Evolutionary conservation across 106 monocot species (phyloP).

Genomic region (Hemerocallis citrina): DNA sequence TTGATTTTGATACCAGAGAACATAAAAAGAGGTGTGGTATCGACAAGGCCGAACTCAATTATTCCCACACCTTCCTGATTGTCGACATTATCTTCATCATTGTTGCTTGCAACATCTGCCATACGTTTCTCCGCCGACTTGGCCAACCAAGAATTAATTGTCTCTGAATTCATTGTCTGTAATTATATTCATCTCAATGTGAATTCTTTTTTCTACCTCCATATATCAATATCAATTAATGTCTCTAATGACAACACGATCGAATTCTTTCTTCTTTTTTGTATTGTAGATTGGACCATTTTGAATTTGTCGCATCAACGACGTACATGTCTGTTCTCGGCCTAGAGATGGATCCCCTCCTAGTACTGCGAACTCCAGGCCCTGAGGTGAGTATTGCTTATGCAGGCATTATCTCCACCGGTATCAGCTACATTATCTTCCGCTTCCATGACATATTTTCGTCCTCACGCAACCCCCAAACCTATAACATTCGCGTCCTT

Average conservation of each 20-base stretch:
- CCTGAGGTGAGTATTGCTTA: slow-evolving; percentile 36
- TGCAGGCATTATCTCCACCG: slow-evolving; percentile 29
- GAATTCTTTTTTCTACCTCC: too few species aligned
- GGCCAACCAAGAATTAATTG: background rate
- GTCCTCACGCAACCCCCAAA: background rate
- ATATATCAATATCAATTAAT: too few species aligned
- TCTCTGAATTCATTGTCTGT: too few species aligned
- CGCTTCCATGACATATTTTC: background rate
- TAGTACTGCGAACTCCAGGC: slow-evolving; percentile 9
- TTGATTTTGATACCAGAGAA: too few species aligned
- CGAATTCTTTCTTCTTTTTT: too few species aligned
- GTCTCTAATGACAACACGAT: too few species aligned
- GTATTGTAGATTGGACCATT: too few species aligned
- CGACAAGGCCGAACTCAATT: too few species aligned
- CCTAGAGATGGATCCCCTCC: slow-evolving; percentile 55
- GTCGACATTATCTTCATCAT: background rate
- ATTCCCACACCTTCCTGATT: too few species aligned
- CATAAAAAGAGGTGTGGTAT: too few species aligned
- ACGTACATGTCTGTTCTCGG: slow-evolving; percentile 55
- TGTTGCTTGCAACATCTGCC: background rate
- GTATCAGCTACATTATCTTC: slow-evolving; percentile 13
- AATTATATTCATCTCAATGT: too few species aligned
- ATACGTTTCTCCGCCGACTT: background rate
- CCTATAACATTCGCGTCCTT: background rate
- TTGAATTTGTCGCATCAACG: background rate